phyloP scores from a whole-genome alignment of 805 yeast genomes.

The Saccharomycopsis synnaedendra region DNA sequence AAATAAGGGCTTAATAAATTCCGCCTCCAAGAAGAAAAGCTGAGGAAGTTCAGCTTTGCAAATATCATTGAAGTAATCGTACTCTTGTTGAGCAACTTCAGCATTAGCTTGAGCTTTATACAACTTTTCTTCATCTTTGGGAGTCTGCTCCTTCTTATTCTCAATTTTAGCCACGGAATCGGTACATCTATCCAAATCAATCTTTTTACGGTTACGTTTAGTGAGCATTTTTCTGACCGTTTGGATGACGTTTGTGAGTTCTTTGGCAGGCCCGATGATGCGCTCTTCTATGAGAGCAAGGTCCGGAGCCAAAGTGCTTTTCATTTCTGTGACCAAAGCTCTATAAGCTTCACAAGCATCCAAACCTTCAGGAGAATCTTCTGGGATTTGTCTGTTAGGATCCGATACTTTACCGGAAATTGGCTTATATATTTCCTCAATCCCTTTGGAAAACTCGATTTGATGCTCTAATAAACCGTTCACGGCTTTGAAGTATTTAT shows the following conservation, averaged over 20 bases:
- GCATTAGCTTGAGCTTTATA: slow-evolving; percentile 85
- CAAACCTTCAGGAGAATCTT: slow-evolving; percentile 95
- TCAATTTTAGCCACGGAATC: slow-evolving; percentile 61
- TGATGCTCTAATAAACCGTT: slow-evolving; percentile 91
- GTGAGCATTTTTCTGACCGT: slow-evolving; percentile 86
- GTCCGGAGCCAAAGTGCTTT: slow-evolving; percentile 82
- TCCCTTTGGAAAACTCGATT: slow-evolving; percentile 88
- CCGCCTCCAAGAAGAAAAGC: slow-evolving; percentile 78
- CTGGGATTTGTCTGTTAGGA: slow-evolving; percentile 70
- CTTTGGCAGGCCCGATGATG: slow-evolving; percentile 86
- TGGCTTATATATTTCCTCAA: slow-evolving; percentile 93
- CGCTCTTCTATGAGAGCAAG: slow-evolving; percentile 83
- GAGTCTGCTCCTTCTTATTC: slow-evolving; percentile 69
- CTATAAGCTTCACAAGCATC: slow-evolving; percentile 89
- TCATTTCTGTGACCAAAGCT: slow-evolving; percentile 76
- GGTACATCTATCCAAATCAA: slow-evolving; percentile 83
- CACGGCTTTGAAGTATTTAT: slow-evolving; percentile 82
- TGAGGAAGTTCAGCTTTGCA: slow-evolving; percentile 83
- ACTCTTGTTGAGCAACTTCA: slow-evolving; percentile 88
- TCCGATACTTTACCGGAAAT: slow-evolving; percentile 87
- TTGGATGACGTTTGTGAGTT: slow-evolving; percentile 70
- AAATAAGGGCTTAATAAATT: slow-evolving; percentile 86
- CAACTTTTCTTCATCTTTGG: slow-evolving; percentile 85
- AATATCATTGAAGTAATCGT: slow-evolving; percentile 91
- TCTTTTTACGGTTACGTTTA: slow-evolving; percentile 89